phyloP scores from a whole-genome alignment of 148 eudicot species.

The Simmondsia chinensis region DNA sequence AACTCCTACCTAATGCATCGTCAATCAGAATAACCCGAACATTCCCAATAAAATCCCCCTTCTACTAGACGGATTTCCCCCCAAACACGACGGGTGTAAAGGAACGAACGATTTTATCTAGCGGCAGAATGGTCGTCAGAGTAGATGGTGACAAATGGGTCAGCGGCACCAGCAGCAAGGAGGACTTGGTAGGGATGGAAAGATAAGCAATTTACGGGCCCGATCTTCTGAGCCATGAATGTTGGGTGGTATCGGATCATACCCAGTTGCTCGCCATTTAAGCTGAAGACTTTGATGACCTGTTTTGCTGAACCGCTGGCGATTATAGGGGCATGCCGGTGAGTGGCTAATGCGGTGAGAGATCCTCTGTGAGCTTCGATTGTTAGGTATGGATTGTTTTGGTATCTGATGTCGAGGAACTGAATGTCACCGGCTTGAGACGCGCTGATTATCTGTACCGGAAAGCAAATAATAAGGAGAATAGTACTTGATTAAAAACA shows the following conservation, averaged over 20 bases:
- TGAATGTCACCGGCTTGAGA: slow-evolving; percentile 95
- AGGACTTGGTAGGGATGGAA: slow-evolving; percentile 88
- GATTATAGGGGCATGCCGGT: slow-evolving; percentile 80
- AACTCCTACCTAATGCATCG: no score
- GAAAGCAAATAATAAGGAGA: no score
- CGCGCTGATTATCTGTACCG: slow-evolving; percentile 89
- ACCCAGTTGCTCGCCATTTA: slow-evolving; percentile 72
- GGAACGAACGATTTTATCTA: no score
- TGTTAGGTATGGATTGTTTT: slow-evolving; percentile 47
- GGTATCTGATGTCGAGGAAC: slow-evolving; percentile 75
- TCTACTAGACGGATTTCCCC: no score
- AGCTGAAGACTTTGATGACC: slow-evolving; percentile 66
- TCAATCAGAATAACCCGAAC: no score
- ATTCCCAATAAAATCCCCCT: no score
- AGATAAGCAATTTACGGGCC: slow-evolving; percentile 78
- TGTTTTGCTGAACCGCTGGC: slow-evolving; percentile 99
- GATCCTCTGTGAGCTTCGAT: slow-evolving; percentile 88
- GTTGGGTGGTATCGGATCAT: slow-evolving; percentile 69
- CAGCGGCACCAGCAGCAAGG: slow-evolving; percentile 93
- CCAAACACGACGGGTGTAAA: no score
- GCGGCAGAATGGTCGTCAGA: slow-evolving; percentile 65
- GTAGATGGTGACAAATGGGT: slow-evolving; percentile 76
- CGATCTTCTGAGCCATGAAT: slow-evolving; percentile 96
- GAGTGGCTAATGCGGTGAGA: slow-evolving; percentile 83
- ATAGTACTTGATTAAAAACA: no score